phyloP scores from a whole-genome alignment of 2,329 filamentous ascomycete genomes.

The Neonectria punicea region DNA sequence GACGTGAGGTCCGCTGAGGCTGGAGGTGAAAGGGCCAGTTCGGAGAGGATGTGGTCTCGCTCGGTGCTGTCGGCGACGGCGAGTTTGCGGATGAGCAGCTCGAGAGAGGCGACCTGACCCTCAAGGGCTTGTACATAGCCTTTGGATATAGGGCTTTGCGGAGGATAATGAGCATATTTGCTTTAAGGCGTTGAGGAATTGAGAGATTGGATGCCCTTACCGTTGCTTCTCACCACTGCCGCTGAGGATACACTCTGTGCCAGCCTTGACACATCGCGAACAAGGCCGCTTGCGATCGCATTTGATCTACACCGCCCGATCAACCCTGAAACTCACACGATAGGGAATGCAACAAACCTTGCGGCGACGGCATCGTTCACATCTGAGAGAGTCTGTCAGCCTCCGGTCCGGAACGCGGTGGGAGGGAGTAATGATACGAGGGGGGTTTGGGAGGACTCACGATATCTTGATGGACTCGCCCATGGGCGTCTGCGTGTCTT shows the following conservation, averaged over 20 bases:
- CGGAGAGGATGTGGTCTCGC: conserved; percentile 55
- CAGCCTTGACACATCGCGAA: conserved; percentile 57
- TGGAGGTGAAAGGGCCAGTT: conserved; percentile 45
- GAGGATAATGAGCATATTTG: conserved; percentile 2
- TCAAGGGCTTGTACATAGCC: conserved; percentile 60
- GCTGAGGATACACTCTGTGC: conserved; percentile 52
- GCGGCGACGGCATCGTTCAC: conserved; percentile 55
- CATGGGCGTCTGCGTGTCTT: conserved; percentile 49
- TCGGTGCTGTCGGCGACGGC: conserved; percentile 51
- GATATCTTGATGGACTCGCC: conserved; percentile 51
- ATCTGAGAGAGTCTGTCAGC: conserved; percentile 44
- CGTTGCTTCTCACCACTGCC: conserved; percentile 56
- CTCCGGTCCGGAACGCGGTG: neutral
- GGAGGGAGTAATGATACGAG: conserved; percentile 10
- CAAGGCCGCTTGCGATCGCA: conserved; percentile 64
- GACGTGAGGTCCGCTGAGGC: conserved; percentile 28
- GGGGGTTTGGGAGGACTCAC: conserved; percentile 40
- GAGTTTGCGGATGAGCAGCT: conserved; percentile 57
- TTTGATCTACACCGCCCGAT: conserved; percentile 55
- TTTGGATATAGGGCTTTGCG: conserved; percentile 54
- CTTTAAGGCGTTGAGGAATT: neutral
- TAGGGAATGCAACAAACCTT: conserved; percentile 48
- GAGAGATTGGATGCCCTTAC: conserved; percentile 36
- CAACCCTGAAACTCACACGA: neutral
- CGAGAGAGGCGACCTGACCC: conserved; percentile 57